phyloP scores from a whole-genome alignment of 371 early-diverging fungal genomes.

The Choanephora cucurbitarum region DNA sequence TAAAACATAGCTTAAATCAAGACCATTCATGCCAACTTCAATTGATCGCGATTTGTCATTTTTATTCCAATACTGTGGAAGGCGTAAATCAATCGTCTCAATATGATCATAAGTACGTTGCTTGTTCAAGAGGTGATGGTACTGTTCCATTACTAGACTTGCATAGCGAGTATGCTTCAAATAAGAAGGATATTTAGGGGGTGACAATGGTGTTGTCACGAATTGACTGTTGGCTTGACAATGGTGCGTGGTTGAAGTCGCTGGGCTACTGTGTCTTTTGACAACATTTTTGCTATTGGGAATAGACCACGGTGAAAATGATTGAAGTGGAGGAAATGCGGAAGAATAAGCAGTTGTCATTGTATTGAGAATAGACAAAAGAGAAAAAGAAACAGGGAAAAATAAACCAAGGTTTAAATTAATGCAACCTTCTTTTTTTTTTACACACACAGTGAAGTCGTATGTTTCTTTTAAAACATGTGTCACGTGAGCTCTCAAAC shows the following conservation, averaged over 20 bases:
- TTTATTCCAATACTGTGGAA: constrained; percentile 66
- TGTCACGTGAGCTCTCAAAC: constrained; percentile 1
- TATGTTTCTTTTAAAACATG: constrained; percentile 5
- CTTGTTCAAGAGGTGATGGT: constrained; percentile 14
- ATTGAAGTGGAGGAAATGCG: constrained; percentile 30
- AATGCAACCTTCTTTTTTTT: not conserved
- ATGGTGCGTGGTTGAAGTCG: not conserved
- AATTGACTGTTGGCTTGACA: constrained; percentile 1
- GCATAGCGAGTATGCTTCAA: constrained; percentile 40
- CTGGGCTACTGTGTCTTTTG: not conserved
- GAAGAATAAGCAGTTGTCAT: constrained; percentile 14
- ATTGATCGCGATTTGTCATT: constrained; percentile 56
- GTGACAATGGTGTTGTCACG: constrained; percentile 9
- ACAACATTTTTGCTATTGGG: not conserved
- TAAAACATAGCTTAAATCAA: constrained; percentile 52
- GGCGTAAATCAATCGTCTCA: constrained; percentile 30
- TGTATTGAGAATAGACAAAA: not conserved
- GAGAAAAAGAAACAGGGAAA: constrained; percentile 5
- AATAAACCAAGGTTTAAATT: not conserved
- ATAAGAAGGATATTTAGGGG: constrained; percentile 41
- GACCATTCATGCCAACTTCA: constrained; percentile 50
- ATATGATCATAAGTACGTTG: constrained; percentile 5
- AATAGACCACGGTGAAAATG: constrained; percentile 7
- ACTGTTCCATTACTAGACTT: constrained; percentile 34
- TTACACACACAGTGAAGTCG: constrained; percentile 7